These are phyloP conservation scores for Tolypocladium nubicola DNA, from an alignment of 2,329 filamentous ascomycete species.

Conservation along the genomic window DNA sequence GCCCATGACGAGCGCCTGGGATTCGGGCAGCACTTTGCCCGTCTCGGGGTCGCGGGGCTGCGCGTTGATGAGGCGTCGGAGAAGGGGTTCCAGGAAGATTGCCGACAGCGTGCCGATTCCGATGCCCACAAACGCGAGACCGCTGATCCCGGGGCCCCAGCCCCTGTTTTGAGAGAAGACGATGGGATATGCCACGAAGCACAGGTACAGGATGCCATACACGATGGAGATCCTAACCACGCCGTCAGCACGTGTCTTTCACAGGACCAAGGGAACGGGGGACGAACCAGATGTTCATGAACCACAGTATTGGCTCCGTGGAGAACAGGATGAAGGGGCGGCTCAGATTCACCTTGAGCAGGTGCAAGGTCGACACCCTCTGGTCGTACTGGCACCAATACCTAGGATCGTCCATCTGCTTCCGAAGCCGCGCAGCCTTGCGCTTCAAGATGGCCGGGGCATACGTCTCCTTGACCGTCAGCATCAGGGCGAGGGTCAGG, in stretches of 20 bases:
- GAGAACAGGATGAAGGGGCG: constrained; percentile 68
- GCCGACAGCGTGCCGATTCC: constrained; percentile 52
- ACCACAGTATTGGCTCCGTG: constrained; percentile 72
- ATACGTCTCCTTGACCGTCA: constrained; percentile 64
- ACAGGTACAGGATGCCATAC: constrained; percentile 80
- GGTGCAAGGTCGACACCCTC: constrained; percentile 47
- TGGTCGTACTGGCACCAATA: constrained; percentile 79
- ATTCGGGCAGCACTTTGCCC: constrained; percentile 64
- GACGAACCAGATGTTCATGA: constrained; percentile 53
- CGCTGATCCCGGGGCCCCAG: constrained; percentile 63
- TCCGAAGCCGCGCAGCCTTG: constrained; percentile 53
- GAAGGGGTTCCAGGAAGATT: constrained; percentile 57
- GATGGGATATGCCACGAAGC: constrained; percentile 83
- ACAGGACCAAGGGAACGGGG: not conserved
- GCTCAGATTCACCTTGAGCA: constrained; percentile 66
- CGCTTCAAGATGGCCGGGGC: constrained; percentile 57
- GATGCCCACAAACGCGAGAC: constrained; percentile 67
- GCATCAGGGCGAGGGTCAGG: constrained; percentile 46
- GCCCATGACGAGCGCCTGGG: constrained; percentile 70
- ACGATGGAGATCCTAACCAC: constrained; percentile 60
- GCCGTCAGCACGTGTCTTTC: not conserved
- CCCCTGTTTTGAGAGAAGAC: constrained; percentile 66
- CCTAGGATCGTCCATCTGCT: constrained; percentile 58
- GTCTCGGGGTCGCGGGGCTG: constrained; percentile 68
- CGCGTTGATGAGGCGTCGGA: constrained; percentile 66